Evolutionary conservation across 495 filamentous ascomycete species (phyloP), one percentile per base, ranked within the genome.

Genomic region (Clavariopsis aquatica): DNA sequence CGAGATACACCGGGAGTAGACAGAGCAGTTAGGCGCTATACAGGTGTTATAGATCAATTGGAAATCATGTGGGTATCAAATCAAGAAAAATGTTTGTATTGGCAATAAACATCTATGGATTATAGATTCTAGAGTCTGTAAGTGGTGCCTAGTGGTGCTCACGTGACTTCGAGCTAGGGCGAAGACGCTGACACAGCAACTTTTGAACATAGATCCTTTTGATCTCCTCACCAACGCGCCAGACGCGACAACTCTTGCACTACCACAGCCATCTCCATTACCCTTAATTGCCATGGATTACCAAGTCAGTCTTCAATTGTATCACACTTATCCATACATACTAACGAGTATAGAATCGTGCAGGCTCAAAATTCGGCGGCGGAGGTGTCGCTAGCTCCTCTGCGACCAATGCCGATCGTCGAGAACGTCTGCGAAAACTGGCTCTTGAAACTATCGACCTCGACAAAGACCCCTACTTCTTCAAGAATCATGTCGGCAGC

Each of bases 401-500:
- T 72, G 88, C 91, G 58, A 93, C 92, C 47, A 99, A 98, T 76
- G 93, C 95, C 55, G 94, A 99, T 81, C 90, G 94, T 41, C 90
- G 94, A 69, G 95, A 98, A 77, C 92, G 95, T 57, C 87, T 98
- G 22, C 93, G 94, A 74, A 96, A 96, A 79, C 91, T 99, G 71
- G 94, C 94, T 13, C 89, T 99, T 66, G 94, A 99, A 79, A 92
- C 90, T 20, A 99, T 99, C 82, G 95, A 99, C 78, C 87, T 99
- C 49, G 95, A 98, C 75, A 98, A 98, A 79, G 94, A 99, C 80
- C 94, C 94, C 0, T 99, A 98, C 83, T 96, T 99, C 84, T 98
- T 99, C 89, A 96, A 96, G 74, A 99, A 99, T 80, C 94, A 99
- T 72, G 91, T 98, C 67, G 94, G 94, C 66, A 93, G 88, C 76